Base-by-base conservation (phyloP, 1,284 basidiomycete genomes). In the Sanghuangporus sanghuang region DNA sequence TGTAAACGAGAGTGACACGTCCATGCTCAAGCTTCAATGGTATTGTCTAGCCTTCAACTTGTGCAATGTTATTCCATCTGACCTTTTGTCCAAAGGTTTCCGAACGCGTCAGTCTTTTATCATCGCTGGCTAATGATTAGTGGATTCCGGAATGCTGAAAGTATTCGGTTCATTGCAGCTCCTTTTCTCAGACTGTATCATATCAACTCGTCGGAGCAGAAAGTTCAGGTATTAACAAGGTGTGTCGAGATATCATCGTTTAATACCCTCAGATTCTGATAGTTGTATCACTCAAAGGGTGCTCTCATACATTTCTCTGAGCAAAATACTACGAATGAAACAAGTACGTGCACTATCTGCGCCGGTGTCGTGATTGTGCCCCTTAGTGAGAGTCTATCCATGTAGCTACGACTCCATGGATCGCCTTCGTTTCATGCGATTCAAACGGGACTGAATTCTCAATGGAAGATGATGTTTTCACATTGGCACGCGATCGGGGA, bases 401-500 rank as follows among this genome's bases (percentile, higher is more conserved):
- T 60, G 53, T 66, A 92, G 89, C 84, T 35, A 81, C 76, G 1
- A 92, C 93, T 0, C 93, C 93, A 6, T 96, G 93, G 92, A 91
- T 96, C 67, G 93, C 94, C 4, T 82, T 94, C 69, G 84, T 96
- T 54, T 84, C 85, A 11, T 96, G 93, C 73, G 93, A 95, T 71
- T 71, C 72, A 60, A 93, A 94, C 72, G 82, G 86, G 27, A 91
- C 90, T 4, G 74, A 81, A 66, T 78, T 82, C 7, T 83, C 83
- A 0, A 71, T 78, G 67, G 77, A 81, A 3, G 71, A 76, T 56
- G 93, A 96, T 73, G 84, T 95, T 59, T 93, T 95, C 73, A 92
- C 90, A 0, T 77, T 92, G 46, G 92, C 91, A 11, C 77, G 82
- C 50, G 85, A 89, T 68, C 78, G 84, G 63, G 94, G 94, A 5